These are phyloP conservation scores for Gleditsia sinensis DNA, from an alignment of 306 rosid species.

Conservation along the genomic window DNA sequence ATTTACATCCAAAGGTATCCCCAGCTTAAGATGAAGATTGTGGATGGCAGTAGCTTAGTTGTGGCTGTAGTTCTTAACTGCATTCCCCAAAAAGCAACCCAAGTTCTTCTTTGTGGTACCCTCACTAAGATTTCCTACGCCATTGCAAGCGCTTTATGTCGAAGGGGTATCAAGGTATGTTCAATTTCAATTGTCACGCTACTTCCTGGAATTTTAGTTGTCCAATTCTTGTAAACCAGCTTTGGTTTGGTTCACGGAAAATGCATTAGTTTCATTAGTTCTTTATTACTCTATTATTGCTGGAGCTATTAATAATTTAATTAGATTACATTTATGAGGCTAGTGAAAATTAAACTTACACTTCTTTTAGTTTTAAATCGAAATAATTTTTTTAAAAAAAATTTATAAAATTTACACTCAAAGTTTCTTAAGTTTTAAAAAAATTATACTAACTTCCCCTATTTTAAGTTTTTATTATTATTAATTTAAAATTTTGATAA, in stretches of 20 bases:
- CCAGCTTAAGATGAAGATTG: conserved; percentile 59
- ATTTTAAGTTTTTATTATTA: too few species aligned
- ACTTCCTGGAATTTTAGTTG: background rate
- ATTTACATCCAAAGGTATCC: conserved; percentile 56
- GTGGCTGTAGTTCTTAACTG: conserved; percentile 59
- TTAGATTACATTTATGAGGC: too few species aligned
- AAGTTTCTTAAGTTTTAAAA: too few species aligned
- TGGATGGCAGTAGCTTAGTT: conserved; percentile 79
- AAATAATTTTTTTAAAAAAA: too few species aligned
- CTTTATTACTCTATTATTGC: too few species aligned
- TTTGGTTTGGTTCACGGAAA: background rate
- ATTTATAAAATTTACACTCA: too few species aligned
- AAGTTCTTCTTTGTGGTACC: conserved; percentile 61
- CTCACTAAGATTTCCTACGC: conserved; percentile 64
- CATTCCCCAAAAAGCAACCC: conserved; percentile 58
- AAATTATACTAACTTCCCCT: too few species aligned
- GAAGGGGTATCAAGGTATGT: conserved; percentile 60
- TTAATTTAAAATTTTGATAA: too few species aligned
- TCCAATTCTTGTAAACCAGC: background rate
- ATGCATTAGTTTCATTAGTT: too few species aligned
- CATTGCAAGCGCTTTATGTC: conserved; percentile 57
- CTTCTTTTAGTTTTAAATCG: too few species aligned
- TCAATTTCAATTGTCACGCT: background rate
- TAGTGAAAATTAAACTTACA: too few species aligned
- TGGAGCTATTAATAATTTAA: too few species aligned